phyloP scores from a whole-genome alignment of 768 basidiomycete species.

The Sarcodon aspratus region DNA sequence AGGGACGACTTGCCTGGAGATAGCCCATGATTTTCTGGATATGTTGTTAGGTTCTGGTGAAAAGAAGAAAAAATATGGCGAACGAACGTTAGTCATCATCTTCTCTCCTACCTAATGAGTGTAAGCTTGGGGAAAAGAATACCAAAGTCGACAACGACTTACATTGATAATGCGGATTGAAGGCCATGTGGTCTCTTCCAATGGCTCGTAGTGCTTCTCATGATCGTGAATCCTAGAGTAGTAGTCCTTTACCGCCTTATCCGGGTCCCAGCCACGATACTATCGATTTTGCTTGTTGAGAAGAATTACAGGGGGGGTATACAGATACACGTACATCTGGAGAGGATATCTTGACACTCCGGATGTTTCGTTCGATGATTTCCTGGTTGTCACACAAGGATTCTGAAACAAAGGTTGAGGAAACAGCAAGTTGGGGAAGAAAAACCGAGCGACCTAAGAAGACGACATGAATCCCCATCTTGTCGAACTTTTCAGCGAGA shows the following conservation, averaged over 20 bases:
- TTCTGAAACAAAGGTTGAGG: constrained; percentile 36
- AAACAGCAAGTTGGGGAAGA: not conserved
- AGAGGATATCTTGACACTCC: constrained; percentile 95
- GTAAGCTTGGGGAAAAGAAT: constrained; percentile 2
- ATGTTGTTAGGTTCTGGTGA: not conserved
- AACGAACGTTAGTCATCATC: constrained; percentile 82
- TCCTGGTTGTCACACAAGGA: constrained; percentile 85
- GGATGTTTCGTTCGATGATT: constrained; percentile 88
- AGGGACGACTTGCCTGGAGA: constrained; percentile 45
- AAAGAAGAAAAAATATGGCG: not conserved
- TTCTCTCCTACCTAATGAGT: constrained; percentile 75
- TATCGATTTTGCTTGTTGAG: constrained; percentile 18
- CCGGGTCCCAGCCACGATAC: constrained; percentile 91
- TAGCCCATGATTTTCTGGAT: constrained; percentile 77
- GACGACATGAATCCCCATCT: constrained; percentile 83
- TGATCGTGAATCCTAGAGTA: constrained; percentile 81
- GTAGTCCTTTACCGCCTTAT: constrained; percentile 88
- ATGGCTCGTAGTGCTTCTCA: constrained; percentile 80
- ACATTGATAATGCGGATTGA: constrained; percentile 93
- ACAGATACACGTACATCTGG: constrained; percentile 63
- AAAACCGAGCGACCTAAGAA: constrained; percentile 54
- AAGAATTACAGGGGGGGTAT: not conserved
- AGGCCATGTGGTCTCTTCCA: constrained; percentile 86
- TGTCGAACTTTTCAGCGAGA: constrained; percentile 78
- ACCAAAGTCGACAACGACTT: constrained; percentile 12